Percentiles rank a stretch among this genome's conserved stretches.
These are phyloP conservation scores for Geotrichum siamense DNA, from an alignment of 1,139 yeast species.

Conservation along the genomic window DNA sequence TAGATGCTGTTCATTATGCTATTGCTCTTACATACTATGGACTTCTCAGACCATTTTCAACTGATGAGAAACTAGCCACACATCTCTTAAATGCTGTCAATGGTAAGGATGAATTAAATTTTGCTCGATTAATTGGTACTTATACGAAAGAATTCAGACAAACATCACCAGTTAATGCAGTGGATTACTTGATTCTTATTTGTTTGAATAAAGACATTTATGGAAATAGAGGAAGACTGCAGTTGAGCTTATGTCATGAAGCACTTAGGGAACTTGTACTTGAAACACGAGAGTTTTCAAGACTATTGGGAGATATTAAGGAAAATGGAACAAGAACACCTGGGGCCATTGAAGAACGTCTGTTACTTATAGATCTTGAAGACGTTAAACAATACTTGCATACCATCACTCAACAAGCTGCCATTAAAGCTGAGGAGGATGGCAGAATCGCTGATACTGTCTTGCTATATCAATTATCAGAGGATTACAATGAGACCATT, in stretches of 20 bases:
- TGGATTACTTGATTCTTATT: slow-evolving; percentile 73
- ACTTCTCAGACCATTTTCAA: slow-evolving; percentile 45
- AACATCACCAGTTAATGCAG: slow-evolving; percentile 84
- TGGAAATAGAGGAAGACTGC: slow-evolving; percentile 24
- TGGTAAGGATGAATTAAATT: slow-evolving; percentile 30
- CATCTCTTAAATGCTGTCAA: slow-evolving; percentile 19
- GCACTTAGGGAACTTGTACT: slow-evolving; percentile 78
- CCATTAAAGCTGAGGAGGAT: slow-evolving; percentile 82
- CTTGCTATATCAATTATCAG: slow-evolving; percentile 76
- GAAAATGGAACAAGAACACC: slow-evolving; percentile 71
- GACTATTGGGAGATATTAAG: slow-evolving; percentile 72
- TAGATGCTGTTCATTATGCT: slow-evolving; percentile 86
- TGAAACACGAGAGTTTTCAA: slow-evolving; percentile 76
- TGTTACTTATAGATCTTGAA: slow-evolving; percentile 55
- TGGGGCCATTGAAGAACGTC: slow-evolving; percentile 78
- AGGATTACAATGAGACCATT: slow-evolving; percentile 83
- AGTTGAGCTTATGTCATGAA: slow-evolving; percentile 58
- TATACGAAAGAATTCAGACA: slow-evolving; percentile 74
- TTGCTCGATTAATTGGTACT: slow-evolving; percentile 36
- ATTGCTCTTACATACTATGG: slow-evolving; percentile 76
- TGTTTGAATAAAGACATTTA: slow-evolving; percentile 43
- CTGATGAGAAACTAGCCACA: slow-evolving; percentile 9
- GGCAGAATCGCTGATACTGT: slow-evolving; percentile 86
- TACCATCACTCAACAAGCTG: slow-evolving; percentile 77
- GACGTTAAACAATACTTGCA: slow-evolving; percentile 50